These are phyloP conservation scores for Thalassiosira hispida DNA, from an alignment of 352 stramenopile species.

Conservation along the genomic window DNA sequence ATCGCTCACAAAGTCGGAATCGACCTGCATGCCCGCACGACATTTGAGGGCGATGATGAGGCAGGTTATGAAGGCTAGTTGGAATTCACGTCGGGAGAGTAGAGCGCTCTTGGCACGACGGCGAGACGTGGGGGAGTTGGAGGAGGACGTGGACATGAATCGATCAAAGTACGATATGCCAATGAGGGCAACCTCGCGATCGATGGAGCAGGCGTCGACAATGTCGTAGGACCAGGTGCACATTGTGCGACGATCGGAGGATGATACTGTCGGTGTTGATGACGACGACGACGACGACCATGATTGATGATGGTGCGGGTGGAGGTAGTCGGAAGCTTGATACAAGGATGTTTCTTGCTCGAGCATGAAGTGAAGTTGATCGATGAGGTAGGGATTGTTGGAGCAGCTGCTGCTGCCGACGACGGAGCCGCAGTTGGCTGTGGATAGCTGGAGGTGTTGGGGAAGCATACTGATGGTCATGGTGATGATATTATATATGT, in stretches of 20 bases:
- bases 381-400: background rate
- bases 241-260: slow-evolving; percentile 13
- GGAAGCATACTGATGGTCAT: too few species aligned
- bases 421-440: too few species aligned
- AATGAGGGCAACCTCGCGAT: slow-evolving; percentile 61
- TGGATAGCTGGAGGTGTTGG: too few species aligned
- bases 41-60: slow-evolving; percentile 26
- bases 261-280: too few species aligned
- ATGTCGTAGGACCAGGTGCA: slow-evolving; percentile 66
- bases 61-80: slow-evolving; percentile 28
- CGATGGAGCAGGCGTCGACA: slow-evolving; percentile 74
- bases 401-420: too few species aligned
- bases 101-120: slow-evolving; percentile 1
- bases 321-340: background rate
- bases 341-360: slow-evolving; percentile 1
- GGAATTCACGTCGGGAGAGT: background rate
- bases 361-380: slow-evolving; percentile 4
- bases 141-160: slow-evolving; percentile 53
- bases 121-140: background rate
- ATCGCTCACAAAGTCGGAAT: slow-evolving; percentile 16
- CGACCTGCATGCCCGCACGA: slow-evolving; percentile 18
- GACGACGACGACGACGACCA: background rate
- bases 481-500: too few species aligned
- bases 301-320: background rate
- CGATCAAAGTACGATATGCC: slow-evolving; percentile 72